These are phyloP conservation scores for Starmerella sirachaensis DNA, from an alignment of 805 yeast species.

Conservation along the genomic window DNA sequence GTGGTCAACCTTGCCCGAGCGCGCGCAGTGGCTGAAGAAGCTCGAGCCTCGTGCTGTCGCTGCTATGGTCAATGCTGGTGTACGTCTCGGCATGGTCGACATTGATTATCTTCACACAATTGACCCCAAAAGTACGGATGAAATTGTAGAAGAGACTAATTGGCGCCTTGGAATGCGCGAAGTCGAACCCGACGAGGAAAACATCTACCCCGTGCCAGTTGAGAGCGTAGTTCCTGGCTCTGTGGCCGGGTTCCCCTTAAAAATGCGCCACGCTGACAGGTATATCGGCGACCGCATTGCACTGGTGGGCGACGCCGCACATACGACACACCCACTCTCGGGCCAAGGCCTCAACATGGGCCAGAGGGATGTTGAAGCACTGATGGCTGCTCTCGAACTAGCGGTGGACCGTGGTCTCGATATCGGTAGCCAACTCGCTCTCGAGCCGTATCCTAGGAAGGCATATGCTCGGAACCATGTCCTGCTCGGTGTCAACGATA, in stretches of 20 bases:
- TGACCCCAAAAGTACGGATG: slow-evolving; percentile 28
- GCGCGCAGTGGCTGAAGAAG: slow-evolving; percentile 50
- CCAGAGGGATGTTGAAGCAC: slow-evolving; percentile 72
- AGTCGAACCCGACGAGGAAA: slow-evolving; percentile 43
- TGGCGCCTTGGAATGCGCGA: slow-evolving; percentile 49
- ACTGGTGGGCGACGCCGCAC: slow-evolving; percentile 96
- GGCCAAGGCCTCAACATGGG: slow-evolving; percentile 99
- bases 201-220: slow-evolving; percentile 53
- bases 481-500: slow-evolving; percentile 79
- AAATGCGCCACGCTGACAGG: slow-evolving; percentile 79
- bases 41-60: slow-evolving; percentile 53
- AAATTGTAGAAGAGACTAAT: slow-evolving; percentile 52
- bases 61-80: slow-evolving; percentile 70
- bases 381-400: slow-evolving; percentile 54
- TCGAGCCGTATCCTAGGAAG: slow-evolving; percentile 80
- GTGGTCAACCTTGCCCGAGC: slow-evolving; percentile 77
- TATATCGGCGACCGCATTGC: slow-evolving; percentile 79
- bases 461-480: slow-evolving; percentile 71
- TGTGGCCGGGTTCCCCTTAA: slow-evolving; percentile 80
- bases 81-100: slow-evolving; percentile 67
- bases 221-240: slow-evolving; percentile 47
- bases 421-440: slow-evolving; percentile 65
- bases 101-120: slow-evolving; percentile 52
- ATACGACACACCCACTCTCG: slow-evolving; percentile 91
- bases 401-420: slow-evolving; percentile 75